Evolutionary conservation across 139 green algal genomes (phyloP).

Genomic region (Tetradesmus lagerheimii): DNA sequence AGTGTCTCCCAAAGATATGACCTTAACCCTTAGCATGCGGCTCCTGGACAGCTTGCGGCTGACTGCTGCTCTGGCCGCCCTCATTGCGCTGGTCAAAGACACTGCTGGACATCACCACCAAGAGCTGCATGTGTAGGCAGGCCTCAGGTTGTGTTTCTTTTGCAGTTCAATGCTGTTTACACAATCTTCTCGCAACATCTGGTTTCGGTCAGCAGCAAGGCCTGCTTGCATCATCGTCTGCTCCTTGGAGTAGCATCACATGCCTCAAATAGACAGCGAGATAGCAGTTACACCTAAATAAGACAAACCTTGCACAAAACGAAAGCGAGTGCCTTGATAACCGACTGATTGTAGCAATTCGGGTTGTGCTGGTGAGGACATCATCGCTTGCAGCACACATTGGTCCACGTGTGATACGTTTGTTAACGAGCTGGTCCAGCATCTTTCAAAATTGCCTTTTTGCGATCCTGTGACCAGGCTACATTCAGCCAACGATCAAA

Average conservation of each 20-base stretch:
- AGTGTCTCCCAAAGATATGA: slow-evolving; percentile 76
- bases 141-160: not conserved
- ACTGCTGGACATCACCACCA: not conserved
- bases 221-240: not conserved
- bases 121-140: not conserved
- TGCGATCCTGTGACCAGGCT: not conserved
- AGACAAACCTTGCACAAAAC: not conserved
- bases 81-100: slow-evolving; percentile 7
- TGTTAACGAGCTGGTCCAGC: not conserved
- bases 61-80: slow-evolving; percentile 20
- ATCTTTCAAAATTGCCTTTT: not conserved
- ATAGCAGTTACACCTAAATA: not conserved
- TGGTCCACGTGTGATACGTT: not conserved
- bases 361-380: not conserved
- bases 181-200: not conserved
- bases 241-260: not conserved
- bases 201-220: not conserved
- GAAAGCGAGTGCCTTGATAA: not conserved
- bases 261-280: not conserved
- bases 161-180: not conserved
- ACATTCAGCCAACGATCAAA: not conserved
- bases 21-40: slow-evolving; percentile 67
- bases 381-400: not conserved
- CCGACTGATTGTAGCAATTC: not conserved
- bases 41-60: slow-evolving; percentile 12